Conservation (phyloP, 495 filamentous ascomycete species). For the Annulohypoxylon stygium region DNA sequence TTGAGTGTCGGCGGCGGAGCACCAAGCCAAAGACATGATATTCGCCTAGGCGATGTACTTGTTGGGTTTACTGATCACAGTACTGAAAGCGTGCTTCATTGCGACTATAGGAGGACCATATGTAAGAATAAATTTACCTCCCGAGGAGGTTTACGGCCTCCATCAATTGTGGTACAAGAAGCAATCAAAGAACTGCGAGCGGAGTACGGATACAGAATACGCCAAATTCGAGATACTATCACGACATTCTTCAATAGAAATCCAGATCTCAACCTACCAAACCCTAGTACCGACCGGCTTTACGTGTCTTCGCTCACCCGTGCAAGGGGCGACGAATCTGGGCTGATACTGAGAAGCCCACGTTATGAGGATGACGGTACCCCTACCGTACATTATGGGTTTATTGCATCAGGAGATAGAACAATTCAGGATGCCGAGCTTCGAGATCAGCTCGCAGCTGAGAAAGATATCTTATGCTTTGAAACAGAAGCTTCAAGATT, state of each 20-base stretch:
- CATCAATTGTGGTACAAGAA: neutral
- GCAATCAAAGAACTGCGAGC: neutral
- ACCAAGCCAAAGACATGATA: slow-evolving; percentile 51
- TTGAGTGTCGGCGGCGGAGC: slow-evolving; percentile 64
- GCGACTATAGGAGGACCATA: slow-evolving; percentile 49
- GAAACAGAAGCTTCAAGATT: slow-evolving; percentile 47
- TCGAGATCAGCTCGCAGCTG: slow-evolving; percentile 23
- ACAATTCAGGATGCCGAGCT: slow-evolving; percentile 44
- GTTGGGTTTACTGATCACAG: slow-evolving; percentile 49
- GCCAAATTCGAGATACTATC: neutral
- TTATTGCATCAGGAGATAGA: slow-evolving; percentile 55
- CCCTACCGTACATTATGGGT: slow-evolving; percentile 55
- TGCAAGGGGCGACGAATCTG: neutral
- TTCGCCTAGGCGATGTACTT: slow-evolving; percentile 62
- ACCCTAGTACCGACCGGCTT: neutral
- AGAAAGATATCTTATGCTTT: slow-evolving; percentile 25
- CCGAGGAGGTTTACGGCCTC: neutral
- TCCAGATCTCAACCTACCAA: neutral
- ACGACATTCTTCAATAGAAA: neutral
- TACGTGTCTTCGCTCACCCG: neutral
- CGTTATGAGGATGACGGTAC: neutral
- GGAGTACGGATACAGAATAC: neutral
- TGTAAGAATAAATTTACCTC: neutral
- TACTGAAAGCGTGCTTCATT: slow-evolving; percentile 55
- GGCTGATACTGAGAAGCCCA: neutral